Conservation (phyloP, 2,329 filamentous ascomycete genomes). For the Pyricularia sp. region DNA sequence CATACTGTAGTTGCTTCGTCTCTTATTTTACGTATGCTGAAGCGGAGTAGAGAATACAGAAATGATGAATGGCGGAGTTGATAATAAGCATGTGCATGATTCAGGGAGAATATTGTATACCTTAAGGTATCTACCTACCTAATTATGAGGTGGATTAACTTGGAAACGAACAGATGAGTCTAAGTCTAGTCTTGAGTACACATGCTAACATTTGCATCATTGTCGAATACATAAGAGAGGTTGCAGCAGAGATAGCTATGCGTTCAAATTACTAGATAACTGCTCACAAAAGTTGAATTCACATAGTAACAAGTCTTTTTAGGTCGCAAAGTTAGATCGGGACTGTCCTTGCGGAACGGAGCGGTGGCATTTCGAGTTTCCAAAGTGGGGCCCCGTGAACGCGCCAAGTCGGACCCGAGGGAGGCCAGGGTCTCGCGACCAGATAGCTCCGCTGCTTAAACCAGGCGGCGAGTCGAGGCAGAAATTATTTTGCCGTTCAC, state of each 20-base stretch:
- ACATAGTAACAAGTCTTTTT: not conserved
- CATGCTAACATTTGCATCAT: not conserved
- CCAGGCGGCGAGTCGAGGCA: constrained; percentile 3
- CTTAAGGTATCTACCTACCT: not conserved
- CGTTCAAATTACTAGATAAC: not conserved
- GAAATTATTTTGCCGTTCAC: constrained; percentile 4
- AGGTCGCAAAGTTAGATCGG: not conserved
- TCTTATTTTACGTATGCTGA: not conserved
- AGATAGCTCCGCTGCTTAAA: not conserved
- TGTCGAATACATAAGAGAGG: not conserved
- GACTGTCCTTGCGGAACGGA: not conserved
- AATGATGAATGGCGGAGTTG: not conserved
- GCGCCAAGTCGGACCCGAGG: not conserved
- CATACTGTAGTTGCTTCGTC: not conserved
- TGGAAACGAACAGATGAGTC: not conserved
- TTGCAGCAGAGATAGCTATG: not conserved
- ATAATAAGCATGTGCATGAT: not conserved
- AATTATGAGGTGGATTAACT: not conserved
- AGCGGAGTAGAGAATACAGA: not conserved
- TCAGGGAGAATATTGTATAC: not conserved
- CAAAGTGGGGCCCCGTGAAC: not conserved
- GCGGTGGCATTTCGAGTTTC: not conserved
- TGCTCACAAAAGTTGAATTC: not conserved
- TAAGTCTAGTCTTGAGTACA: not conserved
- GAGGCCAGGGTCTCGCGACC: not conserved